These are phyloP conservation scores for Aureobasidium leucospermi DNA, from an alignment of 2,329 filamentous ascomycete genomes.

Conservation along the genomic window DNA sequence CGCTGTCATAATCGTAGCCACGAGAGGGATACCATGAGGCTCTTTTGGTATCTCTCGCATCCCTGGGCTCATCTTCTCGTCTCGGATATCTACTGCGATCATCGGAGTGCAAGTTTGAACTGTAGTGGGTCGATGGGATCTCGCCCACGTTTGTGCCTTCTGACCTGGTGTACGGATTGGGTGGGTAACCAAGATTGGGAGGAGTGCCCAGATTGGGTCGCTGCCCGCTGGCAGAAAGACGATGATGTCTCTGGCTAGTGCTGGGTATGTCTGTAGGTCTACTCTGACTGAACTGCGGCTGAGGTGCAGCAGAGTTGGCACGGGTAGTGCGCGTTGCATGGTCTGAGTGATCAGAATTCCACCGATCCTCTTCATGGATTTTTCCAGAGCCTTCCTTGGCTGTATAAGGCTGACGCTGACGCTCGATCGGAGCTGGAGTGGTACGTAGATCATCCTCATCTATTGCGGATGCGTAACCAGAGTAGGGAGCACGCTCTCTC, in stretches of 20 bases:
- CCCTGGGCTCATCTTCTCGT: not conserved
- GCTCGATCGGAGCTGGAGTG: slow-evolving; percentile 49
- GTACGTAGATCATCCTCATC: slow-evolving; percentile 32
- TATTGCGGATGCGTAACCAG: slow-evolving; percentile 23
- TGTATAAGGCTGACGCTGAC: slow-evolving; percentile 58
- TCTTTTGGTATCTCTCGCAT: not conserved
- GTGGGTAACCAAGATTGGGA: slow-evolving; percentile 4
- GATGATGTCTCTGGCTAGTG: slow-evolving; percentile 12
- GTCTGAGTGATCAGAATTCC: slow-evolving; percentile 12
- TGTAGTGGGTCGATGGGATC: slow-evolving; percentile 15
- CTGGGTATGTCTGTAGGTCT: slow-evolving; percentile 15
- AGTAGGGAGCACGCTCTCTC: slow-evolving; percentile 36
- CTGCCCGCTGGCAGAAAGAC: slow-evolving; percentile 8
- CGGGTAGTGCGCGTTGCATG: slow-evolving; percentile 8
- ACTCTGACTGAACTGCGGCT: slow-evolving; percentile 2
- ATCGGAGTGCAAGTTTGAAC: slow-evolving; percentile 16
- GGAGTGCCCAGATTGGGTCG: not conserved
- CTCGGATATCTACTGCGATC: slow-evolving; percentile 6
- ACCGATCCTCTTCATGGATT: slow-evolving; percentile 38
- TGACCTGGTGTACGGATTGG: slow-evolving; percentile 15
- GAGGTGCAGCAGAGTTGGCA: slow-evolving; percentile 14
- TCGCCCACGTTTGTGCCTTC: slow-evolving; percentile 17
- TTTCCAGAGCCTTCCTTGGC: slow-evolving; percentile 54
- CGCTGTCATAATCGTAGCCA: slow-evolving; percentile 2
- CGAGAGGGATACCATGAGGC: not conserved